Percentiles rank a stretch among this genome's conserved stretches.
Conservation (phyloP, 2,329 filamentous ascomycete species). For the Fusarium gaditjirri region DNA sequence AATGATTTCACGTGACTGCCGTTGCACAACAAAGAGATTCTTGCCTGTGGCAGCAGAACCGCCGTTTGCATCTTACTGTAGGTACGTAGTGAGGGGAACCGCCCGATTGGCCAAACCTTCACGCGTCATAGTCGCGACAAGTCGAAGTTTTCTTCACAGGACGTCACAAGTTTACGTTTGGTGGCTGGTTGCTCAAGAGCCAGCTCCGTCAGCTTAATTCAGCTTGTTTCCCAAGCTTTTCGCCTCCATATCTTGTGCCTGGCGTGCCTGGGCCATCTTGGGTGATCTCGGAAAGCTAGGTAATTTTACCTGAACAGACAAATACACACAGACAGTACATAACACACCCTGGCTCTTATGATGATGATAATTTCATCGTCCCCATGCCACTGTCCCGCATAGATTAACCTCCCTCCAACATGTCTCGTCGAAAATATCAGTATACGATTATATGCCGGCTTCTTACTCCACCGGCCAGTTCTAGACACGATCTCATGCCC, state of each 20-base stretch:
- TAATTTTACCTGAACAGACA: slow-evolving; percentile 1
- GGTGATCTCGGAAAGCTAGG: slow-evolving; percentile 17
- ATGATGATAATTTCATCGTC: slow-evolving; percentile 12
- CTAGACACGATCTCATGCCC: slow-evolving; percentile 17
- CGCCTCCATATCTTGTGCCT: slow-evolving; percentile 29
- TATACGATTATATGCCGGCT: slow-evolving; percentile 32
- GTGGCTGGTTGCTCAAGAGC: slow-evolving; percentile 23
- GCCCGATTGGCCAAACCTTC: slow-evolving; percentile 37
- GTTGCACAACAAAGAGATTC: background rate
- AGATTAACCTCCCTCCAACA: slow-evolving; percentile 27
- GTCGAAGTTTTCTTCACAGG: slow-evolving; percentile 16
- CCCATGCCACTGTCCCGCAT: slow-evolving; percentile 6
- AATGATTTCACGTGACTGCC: slow-evolving; percentile 32
- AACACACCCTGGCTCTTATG: background rate
- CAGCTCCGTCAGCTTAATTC: background rate
- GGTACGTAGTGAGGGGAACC: slow-evolving; percentile 11
- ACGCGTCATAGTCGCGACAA: slow-evolving; percentile 45
- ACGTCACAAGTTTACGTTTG: slow-evolving; percentile 12
- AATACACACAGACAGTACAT: background rate
- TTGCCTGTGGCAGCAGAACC: slow-evolving; percentile 5
- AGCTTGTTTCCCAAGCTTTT: slow-evolving; percentile 19
- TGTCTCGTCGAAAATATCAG: slow-evolving; percentile 28
- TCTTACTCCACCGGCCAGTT: slow-evolving; percentile 21
- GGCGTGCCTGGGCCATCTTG: slow-evolving; percentile 29
- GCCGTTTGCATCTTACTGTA: slow-evolving; percentile 24